These are phyloP conservation scores for Achaetomiella virescens DNA, from an alignment of 495 filamentous ascomycete genomes.

Conservation along the genomic window DNA sequence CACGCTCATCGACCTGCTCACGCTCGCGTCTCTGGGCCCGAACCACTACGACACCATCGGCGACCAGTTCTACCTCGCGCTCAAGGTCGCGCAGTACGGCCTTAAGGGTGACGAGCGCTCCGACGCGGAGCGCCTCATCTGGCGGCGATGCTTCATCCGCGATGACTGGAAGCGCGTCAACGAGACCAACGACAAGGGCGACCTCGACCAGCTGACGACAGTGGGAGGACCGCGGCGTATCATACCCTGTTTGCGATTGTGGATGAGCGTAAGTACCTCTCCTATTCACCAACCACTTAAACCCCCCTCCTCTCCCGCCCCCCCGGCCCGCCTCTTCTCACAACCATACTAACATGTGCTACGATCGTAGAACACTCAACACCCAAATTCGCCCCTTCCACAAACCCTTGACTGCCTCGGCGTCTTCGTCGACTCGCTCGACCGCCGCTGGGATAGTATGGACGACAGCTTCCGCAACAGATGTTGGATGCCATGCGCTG, in stretches of 20 bases:
- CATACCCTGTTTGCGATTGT: constrained; percentile 41
- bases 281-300: too few relatives aligned
- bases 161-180: constrained; percentile 69
- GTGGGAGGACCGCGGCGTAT: constrained; percentile 48
- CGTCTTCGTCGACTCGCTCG: constrained; percentile 46
- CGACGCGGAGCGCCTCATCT: constrained; percentile 64
- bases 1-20: constrained; percentile 74
- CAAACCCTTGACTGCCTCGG: constrained; percentile 48
- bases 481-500: constrained; percentile 47
- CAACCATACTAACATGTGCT: background rate
- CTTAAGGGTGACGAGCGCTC: constrained; percentile 47
- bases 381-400: constrained; percentile 36
- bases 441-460: constrained; percentile 46
- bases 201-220: constrained; percentile 38
- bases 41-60: constrained; percentile 34
- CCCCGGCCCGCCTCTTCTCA: background rate
- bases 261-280: constrained; percentile 43
- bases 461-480: constrained; percentile 41
- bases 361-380: constrained; percentile 18
- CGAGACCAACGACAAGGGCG: constrained; percentile 47
- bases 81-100: constrained; percentile 57
- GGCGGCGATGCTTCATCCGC: constrained; percentile 72
- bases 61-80: constrained; percentile 63
- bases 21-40: constrained; percentile 52
- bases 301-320: constrained; percentile 10